These are phyloP conservation scores for Trypanosoma vivax DNA, from an alignment of 208 protist genomes.

Conservation along the genomic window DNA sequence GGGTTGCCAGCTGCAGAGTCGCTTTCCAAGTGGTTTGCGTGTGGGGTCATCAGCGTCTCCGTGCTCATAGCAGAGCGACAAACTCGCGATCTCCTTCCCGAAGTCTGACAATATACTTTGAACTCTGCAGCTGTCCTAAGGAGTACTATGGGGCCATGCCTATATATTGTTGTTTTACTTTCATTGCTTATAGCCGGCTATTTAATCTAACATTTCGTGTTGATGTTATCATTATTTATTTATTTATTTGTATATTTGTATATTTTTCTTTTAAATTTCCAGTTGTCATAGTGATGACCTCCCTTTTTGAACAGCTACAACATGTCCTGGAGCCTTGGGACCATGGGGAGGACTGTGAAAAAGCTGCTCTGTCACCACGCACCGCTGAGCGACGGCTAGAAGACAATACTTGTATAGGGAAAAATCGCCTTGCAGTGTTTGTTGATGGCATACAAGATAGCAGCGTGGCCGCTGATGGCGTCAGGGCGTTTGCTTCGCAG, in stretches of 20 bases:
- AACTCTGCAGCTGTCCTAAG: too few species aligned
- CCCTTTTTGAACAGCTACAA: constrained; percentile 38
- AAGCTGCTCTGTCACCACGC: neutral
- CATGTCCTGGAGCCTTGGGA: constrained; percentile 59
- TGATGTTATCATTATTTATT: constrained; percentile 5
- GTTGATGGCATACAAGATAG: neutral
- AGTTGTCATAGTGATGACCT: constrained; percentile 5
- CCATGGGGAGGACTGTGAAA: neutral
- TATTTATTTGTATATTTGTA: constrained; percentile 2
- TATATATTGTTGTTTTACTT: constrained; percentile 16
- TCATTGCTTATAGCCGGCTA: constrained; percentile 2
- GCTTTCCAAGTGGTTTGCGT: too few species aligned
- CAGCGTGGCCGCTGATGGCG: neutral
- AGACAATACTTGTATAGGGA: neutral
- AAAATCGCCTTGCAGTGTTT: constrained; percentile 3
- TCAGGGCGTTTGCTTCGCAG: neutral
- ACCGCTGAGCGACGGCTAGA: neutral
- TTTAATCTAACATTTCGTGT: neutral
- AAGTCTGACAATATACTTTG: too few species aligned
- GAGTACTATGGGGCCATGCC: too few species aligned
- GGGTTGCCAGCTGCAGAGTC: too few species aligned
- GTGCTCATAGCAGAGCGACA: too few species aligned
- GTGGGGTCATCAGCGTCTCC: too few species aligned
- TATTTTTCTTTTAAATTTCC: constrained; percentile 16
- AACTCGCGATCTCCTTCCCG: too few species aligned